Conservation (phyloP, 2,329 filamentous ascomycete genomes). For the Hymenotorrendiella dingleyae region DNA sequence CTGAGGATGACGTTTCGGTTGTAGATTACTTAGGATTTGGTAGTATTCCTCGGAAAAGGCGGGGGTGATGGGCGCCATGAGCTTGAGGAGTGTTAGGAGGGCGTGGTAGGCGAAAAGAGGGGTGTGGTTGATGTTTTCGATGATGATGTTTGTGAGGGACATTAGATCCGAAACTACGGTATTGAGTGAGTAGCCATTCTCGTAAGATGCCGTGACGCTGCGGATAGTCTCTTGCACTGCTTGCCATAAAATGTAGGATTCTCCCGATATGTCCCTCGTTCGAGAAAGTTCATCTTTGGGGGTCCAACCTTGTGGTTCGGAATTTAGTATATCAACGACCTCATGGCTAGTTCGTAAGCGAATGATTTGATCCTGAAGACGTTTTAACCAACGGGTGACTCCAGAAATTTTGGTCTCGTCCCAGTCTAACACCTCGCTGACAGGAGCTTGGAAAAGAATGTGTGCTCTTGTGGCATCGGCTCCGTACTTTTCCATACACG, state of each 20-base stretch:
- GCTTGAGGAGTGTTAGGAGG: conserved; percentile 53
- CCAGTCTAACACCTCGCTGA: conserved; percentile 81
- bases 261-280: no score
- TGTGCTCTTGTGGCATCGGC: conserved; percentile 81
- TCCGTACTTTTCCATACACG: conserved; percentile 67
- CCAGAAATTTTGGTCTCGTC: conserved; percentile 77
- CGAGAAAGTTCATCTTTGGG: neutral
- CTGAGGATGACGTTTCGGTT: neutral
- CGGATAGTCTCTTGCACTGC: conserved; percentile 61
- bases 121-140: conserved; percentile 31
- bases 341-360: neutral
- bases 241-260: conserved; percentile 58
- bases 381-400: conserved; percentile 72
- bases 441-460: conserved; percentile 82
- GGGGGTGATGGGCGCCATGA: conserved; percentile 75
- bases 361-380: conserved; percentile 39
- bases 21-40: neutral
- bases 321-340: neutral
- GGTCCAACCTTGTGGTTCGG: neutral
- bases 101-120: conserved; percentile 36
- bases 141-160: conserved; percentile 66
- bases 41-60: conserved; percentile 76
- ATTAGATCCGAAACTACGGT: conserved; percentile 80
- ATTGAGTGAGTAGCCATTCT: conserved; percentile 71
- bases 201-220: conserved; percentile 62